A percentile compares a stretch with the other conserved stretches of the same genome.
phyloP scores from a whole-genome alignment of 768 basidiomycete genomes.

The Gautieria morchelliformis region DNA sequence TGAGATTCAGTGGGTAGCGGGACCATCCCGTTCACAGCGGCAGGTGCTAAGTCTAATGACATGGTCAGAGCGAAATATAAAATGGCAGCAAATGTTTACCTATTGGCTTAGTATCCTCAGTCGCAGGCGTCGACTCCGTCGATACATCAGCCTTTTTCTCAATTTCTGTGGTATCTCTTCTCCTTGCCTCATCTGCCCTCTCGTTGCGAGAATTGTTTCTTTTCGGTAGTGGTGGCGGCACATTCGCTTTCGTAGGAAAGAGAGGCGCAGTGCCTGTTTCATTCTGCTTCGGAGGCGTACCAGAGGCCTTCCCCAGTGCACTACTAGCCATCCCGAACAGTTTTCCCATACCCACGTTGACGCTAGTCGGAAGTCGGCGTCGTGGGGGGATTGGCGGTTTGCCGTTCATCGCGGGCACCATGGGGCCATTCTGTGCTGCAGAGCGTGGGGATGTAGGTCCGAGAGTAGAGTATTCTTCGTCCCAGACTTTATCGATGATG shows the following conservation, averaged over 20 bases:
- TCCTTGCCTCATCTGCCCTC: neutral
- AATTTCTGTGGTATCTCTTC: neutral
- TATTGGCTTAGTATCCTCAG: neutral
- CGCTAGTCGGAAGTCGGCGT: constrained; percentile 23
- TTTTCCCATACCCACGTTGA: constrained; percentile 21
- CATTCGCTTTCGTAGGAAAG: neutral
- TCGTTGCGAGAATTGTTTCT: constrained; percentile 31
- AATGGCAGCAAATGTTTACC: neutral
- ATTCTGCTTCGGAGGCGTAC: constrained; percentile 21
- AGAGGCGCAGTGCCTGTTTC: neutral
- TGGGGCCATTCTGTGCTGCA: constrained; percentile 14
- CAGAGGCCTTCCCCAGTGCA: constrained; percentile 48
- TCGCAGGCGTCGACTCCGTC: neutral
- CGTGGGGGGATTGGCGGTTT: constrained; percentile 59
- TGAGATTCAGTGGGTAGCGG: too few species aligned
- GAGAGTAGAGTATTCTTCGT: constrained; percentile 49
- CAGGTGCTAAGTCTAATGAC: too few species aligned
- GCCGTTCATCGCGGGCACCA: neutral
- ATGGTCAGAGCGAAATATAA: too few species aligned
- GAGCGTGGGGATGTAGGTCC: constrained; percentile 16
- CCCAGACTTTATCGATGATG: constrained; percentile 82
- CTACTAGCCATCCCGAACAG: constrained; percentile 58
- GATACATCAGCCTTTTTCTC: neutral
- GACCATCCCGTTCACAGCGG: too few species aligned
- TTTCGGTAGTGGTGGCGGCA: constrained; percentile 43